Evolutionary conservation across 1,284 basidiomycete genomes (phyloP).

Genomic region (Earliella scabrosa): DNA sequence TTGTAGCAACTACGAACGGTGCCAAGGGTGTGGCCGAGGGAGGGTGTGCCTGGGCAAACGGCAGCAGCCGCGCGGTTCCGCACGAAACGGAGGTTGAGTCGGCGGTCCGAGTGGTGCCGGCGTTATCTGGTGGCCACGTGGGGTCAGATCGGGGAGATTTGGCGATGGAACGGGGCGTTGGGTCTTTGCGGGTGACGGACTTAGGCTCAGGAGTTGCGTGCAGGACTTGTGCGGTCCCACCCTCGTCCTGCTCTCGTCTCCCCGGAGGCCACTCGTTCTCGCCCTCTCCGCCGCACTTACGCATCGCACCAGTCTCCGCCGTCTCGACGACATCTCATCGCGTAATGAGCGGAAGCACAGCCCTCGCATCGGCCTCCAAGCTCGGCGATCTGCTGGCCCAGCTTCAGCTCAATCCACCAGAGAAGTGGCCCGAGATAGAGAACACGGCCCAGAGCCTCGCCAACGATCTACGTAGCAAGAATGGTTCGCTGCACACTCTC

Average conservation of each 20-base stretch:
- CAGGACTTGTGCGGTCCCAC: conserved; percentile 6
- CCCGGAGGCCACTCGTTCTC: conserved; percentile 3
- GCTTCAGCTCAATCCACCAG: conserved; percentile 36
- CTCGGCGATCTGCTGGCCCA: conserved; percentile 38
- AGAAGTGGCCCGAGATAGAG: conserved; percentile 58
- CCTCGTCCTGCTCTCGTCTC: conserved; percentile 7
- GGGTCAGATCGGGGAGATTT: conserved; percentile 2
- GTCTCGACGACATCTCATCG: background rate
- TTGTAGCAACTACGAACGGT: background rate
- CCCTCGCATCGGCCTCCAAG: conserved; percentile 34
- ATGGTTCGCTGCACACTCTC: conserved; percentile 35
- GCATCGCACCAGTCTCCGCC: background rate
- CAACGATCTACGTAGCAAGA: conserved; percentile 60
- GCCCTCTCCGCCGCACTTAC: background rate
- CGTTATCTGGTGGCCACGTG: conserved; percentile 9
- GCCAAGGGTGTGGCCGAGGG: too few species aligned
- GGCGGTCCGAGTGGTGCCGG: conserved; percentile 9
- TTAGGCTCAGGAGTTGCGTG: conserved; percentile 8
- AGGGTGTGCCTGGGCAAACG: too few species aligned
- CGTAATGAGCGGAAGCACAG: conserved; percentile 28
- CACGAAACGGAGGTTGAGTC: background rate
- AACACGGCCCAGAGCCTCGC: conserved; percentile 59
- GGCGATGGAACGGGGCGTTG: conserved; percentile 5
- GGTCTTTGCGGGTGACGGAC: conserved; percentile 2
- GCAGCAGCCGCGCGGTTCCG: background rate